Evolutionary conservation across 345 rosid species (phyloP).

Genomic region (Syzygium oleosum): DNA sequence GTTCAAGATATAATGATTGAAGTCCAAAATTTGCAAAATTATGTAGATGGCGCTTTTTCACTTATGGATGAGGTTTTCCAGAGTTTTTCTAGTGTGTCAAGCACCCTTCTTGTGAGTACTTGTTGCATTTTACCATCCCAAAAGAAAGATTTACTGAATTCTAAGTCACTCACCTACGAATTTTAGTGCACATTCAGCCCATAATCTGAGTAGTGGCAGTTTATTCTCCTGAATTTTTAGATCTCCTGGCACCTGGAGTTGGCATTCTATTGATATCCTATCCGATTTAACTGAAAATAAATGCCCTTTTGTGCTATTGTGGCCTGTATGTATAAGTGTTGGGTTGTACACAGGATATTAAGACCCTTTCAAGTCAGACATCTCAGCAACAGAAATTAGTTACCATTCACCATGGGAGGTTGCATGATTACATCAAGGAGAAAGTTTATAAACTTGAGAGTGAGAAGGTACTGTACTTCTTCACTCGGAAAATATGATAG

Average conservation of each 20-base stretch:
- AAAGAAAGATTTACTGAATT: background rate
- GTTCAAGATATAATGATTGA: constrained; percentile 47
- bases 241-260: background rate
- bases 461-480: constrained; percentile 45
- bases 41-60: constrained; percentile 28
- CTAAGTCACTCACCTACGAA: background rate
- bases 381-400: constrained; percentile 39
- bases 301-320: background rate
- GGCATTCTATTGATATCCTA: background rate
- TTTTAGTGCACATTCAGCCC: background rate
- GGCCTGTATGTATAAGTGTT: background rate
- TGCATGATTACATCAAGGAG: constrained; percentile 26
- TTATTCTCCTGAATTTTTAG: background rate
- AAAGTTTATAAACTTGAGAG: constrained; percentile 43
- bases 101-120: constrained; percentile 48
- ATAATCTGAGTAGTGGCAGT: background rate
- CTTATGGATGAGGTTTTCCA: constrained; percentile 58
- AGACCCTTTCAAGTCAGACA: constrained; percentile 28
- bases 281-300: background rate
- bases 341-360: constrained; percentile 49
- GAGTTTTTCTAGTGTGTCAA: constrained; percentile 29
- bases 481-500: background rate
- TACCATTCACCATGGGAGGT: constrained; percentile 26
- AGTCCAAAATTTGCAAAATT: constrained; percentile 33
- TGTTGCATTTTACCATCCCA: background rate